Evolutionary conservation across 148 eudicot species (phyloP), one percentile per base, ranked within the genome.

Genomic region (Dysphania ambrosioides): DNA sequence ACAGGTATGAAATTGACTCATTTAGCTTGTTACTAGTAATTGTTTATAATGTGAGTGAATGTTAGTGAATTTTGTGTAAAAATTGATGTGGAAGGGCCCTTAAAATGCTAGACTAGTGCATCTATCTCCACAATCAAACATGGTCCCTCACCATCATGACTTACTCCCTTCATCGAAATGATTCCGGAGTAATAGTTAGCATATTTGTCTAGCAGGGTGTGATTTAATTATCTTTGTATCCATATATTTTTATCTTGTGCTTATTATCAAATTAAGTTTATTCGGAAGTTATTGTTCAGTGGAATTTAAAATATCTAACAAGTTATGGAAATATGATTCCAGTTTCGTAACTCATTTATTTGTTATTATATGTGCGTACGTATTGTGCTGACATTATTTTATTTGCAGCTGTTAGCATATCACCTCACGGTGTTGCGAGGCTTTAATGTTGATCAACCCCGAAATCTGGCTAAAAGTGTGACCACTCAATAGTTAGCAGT

Each of bases 381-480:
- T 40, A 23, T 4, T 19, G 56, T 58, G 32, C 47, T 61, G 53
- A 71, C 60, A 38, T 51, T 69, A 13, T 61, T 36, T 76, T 66
- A 41, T 35, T 34, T 88, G 86, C 96, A 95, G 99, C 78, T 96
- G 67, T 79, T 96, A 88, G 97, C 99, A 9, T 96, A 92, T 85
- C 99, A 96, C 80, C 85, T 96, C 23, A 96, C 97, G 0, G 99
- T 96, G 40, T 81, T 88, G 62, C 87, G 99, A 35, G 99, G 99
- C 55, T 81, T 87, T 81, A 96, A 96, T 77, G 99, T 96, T 67
- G 99, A 96, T 79, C 97, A 96, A 83, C 99, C 97, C 53, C 86
- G 99, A 71, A 96, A 96, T 75, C 90, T 96, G 77, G 97, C 97
- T 62, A 96, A 96, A 81, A 96, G 97, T 56, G 97, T 96, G 69